Conservation (phyloP, 768 basidiomycete species). For the Galerina marginata region DNA sequence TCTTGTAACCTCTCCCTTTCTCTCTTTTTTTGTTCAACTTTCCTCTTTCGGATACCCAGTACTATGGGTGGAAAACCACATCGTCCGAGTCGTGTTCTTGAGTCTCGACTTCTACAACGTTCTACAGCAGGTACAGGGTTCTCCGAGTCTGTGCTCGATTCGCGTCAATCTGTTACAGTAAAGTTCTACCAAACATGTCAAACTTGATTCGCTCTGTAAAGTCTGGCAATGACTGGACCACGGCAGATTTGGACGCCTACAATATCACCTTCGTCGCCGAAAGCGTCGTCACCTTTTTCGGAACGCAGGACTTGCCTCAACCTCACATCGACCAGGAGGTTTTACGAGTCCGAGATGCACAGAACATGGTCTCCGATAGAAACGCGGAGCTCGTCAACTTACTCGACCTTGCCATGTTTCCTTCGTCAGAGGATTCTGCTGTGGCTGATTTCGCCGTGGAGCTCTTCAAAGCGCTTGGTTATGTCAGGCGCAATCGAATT, state of each 20-base stretch:
- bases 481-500: slow-evolving; percentile 25
- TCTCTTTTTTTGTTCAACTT: too few species aligned
- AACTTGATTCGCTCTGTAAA: slow-evolving; percentile 34
- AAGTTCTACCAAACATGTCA: slow-evolving; percentile 17
- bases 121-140: too few species aligned
- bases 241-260: slow-evolving; percentile 32
- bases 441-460: slow-evolving; percentile 35
- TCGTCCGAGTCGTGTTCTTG: too few species aligned
- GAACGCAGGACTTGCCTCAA: slow-evolving; percentile 27
- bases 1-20: too few species aligned
- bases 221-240: slow-evolving; percentile 33
- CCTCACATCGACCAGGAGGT: slow-evolving; percentile 33
- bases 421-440: slow-evolving; percentile 24
- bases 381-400: slow-evolving; percentile 25
- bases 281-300: slow-evolving; percentile 30
- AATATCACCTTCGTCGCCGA: slow-evolving; percentile 28
- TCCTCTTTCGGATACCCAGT: too few species aligned
- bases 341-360: slow-evolving; percentile 3
- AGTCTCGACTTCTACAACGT: too few species aligned
- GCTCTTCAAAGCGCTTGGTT: slow-evolving; percentile 32
- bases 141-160: too few species aligned
- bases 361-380: slow-evolving; percentile 26
- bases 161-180: too few species aligned
- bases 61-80: too few species aligned
- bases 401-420: slow-evolving; percentile 32